Base-by-base conservation (phyloP, 768 basidiomycete genomes). In the Leccinum uliginosum region DNA sequence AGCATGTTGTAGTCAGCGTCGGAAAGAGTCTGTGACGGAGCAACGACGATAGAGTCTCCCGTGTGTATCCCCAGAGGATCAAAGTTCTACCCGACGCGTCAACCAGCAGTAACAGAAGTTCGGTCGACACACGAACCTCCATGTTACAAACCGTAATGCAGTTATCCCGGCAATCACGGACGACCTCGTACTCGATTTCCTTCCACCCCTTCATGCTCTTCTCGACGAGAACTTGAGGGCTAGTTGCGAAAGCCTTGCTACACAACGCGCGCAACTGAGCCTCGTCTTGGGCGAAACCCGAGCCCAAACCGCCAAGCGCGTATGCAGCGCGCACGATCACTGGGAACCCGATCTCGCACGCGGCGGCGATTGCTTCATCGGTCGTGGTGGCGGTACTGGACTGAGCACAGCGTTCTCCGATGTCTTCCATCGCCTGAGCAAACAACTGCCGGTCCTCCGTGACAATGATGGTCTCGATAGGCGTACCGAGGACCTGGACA, bases 121-220 rank as follows among this genome's bases (percentile, higher is more conserved):
- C 30, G 29, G 43, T 54, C 19, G 29, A 53, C 44, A n/a, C 10
- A 70, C 88, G 56, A 49, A 94, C 95, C 91, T 99, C 96, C 96
- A 99, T 99, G 78, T 99, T 99, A 76, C 96, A 99, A 60, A 98
- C 96, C 1, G 95, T 96, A 76, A 98, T 98, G 70, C 96, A 98
- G 71, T 99, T 99, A 70, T 98, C 92, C 60, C 91, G 81, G 76
- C 94, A 98, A 74, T 99, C 96, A 57, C 96, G 82, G 11, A 98
- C 96, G 50, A 99, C 96, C 70, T 99, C 96, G 65, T 99, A 99
- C 76, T 99, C 96, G 62, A 99, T 96, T 78, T 99, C 96, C 76
- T 99, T 98, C 96, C 96, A 99, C 3, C 96, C 96, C 76, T 98
- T 98, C 96, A 98, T 98, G 65, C 91, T 94, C 80, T 86, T 95